Evolutionary conservation across 768 basidiomycete species (phyloP).

Genomic region (Chlorophyllum brunneum): DNA sequence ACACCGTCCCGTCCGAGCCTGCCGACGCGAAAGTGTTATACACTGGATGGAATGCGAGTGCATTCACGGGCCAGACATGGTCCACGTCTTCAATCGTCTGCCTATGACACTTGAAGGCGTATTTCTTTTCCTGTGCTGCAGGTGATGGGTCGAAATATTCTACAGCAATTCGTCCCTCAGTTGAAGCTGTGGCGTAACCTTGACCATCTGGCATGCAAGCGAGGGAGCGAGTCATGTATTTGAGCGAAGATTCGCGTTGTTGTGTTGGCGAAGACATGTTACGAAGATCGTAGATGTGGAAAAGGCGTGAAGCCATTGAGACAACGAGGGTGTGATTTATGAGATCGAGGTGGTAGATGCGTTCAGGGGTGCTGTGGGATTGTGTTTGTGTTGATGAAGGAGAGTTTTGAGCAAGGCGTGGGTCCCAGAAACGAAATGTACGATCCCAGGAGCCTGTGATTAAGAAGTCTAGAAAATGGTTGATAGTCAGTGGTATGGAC

Average conservation of each 20-base stretch:
- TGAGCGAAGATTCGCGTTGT: constrained; percentile 86
- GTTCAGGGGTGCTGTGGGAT: constrained; percentile 69
- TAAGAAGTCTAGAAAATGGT: constrained; percentile 47
- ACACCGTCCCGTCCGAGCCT: constrained; percentile 91
- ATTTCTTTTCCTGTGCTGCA: constrained; percentile 76
- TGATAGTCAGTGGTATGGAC: background rate
- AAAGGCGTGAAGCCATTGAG: constrained; percentile 87
- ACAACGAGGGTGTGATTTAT: constrained; percentile 81
- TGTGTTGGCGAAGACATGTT: constrained; percentile 75
- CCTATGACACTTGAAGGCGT: constrained; percentile 97
- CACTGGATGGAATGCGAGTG: constrained; percentile 90
- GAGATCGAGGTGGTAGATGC: constrained; percentile 81
- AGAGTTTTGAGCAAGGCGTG: constrained; percentile 31
- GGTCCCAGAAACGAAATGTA: constrained; percentile 85
- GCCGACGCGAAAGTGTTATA: constrained; percentile 94
- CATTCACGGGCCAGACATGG: constrained; percentile 95
- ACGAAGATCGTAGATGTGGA: constrained; percentile 85
- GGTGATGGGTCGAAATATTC: constrained; percentile 91
- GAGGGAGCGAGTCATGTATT: constrained; percentile 90
- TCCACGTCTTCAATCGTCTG: constrained; percentile 88
- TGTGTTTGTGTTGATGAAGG: constrained; percentile 52
- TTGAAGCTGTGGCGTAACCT: constrained; percentile 93
- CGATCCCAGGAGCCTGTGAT: constrained; percentile 93
- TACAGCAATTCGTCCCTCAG: constrained; percentile 94
- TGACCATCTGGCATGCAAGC: constrained; percentile 92